A percentile compares a stretch with the other conserved stretches of the same genome.
Evolutionary conservation across 2,329 filamentous ascomycete genomes (phyloP).

Genomic region (Colletotrichum filicis): DNA sequence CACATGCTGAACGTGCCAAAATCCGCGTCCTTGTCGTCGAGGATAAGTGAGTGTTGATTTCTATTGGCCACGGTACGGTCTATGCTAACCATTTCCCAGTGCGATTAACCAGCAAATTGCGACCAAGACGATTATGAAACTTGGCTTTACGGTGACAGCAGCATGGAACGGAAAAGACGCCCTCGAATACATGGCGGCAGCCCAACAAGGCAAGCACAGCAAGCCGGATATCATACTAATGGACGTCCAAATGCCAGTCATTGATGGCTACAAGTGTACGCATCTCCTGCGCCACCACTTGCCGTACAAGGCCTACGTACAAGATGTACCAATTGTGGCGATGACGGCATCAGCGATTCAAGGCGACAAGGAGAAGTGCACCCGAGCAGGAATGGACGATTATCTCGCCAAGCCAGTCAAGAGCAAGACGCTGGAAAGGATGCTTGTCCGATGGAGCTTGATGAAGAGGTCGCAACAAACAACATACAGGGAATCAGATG

Average conservation of each 20-base stretch:
- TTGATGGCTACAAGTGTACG: conserved; percentile 83
- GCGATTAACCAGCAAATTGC: conserved; percentile 82
- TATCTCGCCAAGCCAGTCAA: conserved; percentile 81
- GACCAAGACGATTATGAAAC: conserved; percentile 77
- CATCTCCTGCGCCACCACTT: conserved; percentile 76
- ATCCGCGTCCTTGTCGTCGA: conserved; percentile 82
- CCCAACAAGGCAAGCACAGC: conserved; percentile 58
- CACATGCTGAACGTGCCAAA: conserved; percentile 67
- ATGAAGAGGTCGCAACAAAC: conserved; percentile 39
- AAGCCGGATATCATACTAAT: conserved; percentile 82
- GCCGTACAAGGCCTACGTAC: conserved; percentile 69
- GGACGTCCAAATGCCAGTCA: conserved; percentile 81
- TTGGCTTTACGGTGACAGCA: conserved; percentile 77
- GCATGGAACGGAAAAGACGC: conserved; percentile 85
- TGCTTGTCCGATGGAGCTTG: conserved; percentile 76
- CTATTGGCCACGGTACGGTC: neutral
- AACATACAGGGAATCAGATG: conserved; percentile 13
- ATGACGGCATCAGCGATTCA: conserved; percentile 85
- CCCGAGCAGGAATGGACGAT: conserved; percentile 80
- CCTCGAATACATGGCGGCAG: conserved; percentile 74
- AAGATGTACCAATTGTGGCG: conserved; percentile 79
- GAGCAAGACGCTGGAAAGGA: conserved; percentile 73
- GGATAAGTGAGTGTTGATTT: conserved; percentile 71
- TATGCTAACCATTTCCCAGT: conserved; percentile 44
- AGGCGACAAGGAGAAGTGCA: conserved; percentile 80